Conservation (phyloP, 805 yeast species). For the Candida xiaguanensis region DNA sequence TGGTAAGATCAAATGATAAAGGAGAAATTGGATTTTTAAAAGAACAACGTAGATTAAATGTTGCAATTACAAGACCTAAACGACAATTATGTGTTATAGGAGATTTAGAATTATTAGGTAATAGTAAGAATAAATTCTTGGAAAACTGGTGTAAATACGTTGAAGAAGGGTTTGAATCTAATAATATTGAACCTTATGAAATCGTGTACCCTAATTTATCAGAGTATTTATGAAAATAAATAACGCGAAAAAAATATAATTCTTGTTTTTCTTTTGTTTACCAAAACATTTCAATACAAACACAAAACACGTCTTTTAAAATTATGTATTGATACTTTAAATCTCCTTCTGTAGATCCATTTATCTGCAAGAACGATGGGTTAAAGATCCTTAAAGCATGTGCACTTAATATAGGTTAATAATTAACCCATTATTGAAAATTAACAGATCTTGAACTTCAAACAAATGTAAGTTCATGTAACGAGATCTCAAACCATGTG, state of each 20-base stretch:
- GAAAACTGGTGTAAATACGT: slow-evolving; percentile 67
- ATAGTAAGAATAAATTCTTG: slow-evolving; percentile 45
- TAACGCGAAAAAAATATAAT: background rate
- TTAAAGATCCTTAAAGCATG: background rate
- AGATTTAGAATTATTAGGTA: slow-evolving; percentile 66
- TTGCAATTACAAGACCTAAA: slow-evolving; percentile 88
- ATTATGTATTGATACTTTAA: background rate
- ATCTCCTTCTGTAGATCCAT: background rate
- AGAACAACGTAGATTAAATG: slow-evolving; percentile 80
- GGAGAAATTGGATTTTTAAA: slow-evolving; percentile 76
- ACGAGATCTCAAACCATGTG: background rate
- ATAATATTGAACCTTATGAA: slow-evolving; percentile 42
- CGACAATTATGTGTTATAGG: slow-evolving; percentile 85
- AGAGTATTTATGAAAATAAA: slow-evolving; percentile 16
- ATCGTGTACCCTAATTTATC: slow-evolving; percentile 56
- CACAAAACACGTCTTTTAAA: background rate
- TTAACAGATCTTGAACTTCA: background rate
- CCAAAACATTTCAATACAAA: background rate
- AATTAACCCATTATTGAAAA: background rate
- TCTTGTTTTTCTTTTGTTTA: background rate
- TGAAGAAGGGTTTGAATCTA: slow-evolving; percentile 37
- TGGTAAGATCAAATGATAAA: slow-evolving; percentile 76
- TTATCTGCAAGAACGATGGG: background rate
- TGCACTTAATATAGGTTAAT: background rate
- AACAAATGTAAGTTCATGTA: background rate